Evolutionary conservation across 176 grass and related monocot species (phyloP).

Genomic region (Juncus inflexus): DNA sequence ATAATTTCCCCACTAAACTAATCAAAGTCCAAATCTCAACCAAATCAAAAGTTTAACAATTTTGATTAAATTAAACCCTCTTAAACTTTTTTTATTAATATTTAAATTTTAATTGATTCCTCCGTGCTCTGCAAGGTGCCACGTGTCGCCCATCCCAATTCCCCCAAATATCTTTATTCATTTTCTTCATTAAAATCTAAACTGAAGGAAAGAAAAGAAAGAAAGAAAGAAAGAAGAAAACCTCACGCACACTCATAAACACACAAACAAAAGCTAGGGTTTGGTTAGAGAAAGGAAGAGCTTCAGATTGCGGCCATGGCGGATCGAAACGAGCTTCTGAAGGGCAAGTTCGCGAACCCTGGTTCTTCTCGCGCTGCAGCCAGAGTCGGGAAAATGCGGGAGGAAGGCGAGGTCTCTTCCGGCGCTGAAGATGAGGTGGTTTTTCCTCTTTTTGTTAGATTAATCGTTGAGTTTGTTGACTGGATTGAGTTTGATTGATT

Average conservation of each 20-base stretch:
- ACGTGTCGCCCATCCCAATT: background rate
- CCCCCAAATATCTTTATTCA: background rate
- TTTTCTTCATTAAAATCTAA: background rate
- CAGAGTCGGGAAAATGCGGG: conserved; percentile 21
- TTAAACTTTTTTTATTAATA: no score
- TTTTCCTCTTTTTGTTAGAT: background rate
- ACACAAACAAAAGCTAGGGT: background rate
- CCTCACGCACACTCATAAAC: background rate
- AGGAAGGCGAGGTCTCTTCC: conserved; percentile 68
- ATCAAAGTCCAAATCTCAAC: no score
- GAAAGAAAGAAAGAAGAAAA: background rate
- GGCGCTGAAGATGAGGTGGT: conserved; percentile 52
- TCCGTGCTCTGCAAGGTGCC: background rate
- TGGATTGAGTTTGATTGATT: background rate
- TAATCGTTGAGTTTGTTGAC: background rate
- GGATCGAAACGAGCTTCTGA: conserved; percentile 7
- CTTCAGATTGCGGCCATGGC: background rate
- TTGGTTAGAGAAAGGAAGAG: background rate
- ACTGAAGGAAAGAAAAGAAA: background rate
- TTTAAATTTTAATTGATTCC: background rate
- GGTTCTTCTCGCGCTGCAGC: background rate
- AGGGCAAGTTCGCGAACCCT: conserved; percentile 4
- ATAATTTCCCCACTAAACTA: no score
- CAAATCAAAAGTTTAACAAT: no score
- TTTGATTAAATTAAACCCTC: no score